phyloP scores from a whole-genome alignment of 1,284 basidiomycete species.

The Tausonia pullulans region DNA sequence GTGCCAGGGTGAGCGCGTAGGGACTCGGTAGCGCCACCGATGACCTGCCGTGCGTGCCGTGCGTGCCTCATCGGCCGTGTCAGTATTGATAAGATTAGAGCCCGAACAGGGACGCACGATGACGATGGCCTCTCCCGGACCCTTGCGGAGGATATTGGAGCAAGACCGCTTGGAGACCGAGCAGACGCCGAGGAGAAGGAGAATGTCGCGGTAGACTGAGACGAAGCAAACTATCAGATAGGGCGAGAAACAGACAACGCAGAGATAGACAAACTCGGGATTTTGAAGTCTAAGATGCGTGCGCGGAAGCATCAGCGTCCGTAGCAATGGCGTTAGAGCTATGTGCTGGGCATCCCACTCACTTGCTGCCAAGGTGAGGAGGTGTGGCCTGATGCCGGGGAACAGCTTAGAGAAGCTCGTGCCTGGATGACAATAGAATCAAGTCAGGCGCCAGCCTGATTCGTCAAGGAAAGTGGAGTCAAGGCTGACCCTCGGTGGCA shows the following conservation, averaged over 20 bases:
- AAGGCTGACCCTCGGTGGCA: constrained; percentile 64
- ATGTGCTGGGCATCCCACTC: neutral
- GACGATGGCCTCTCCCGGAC: constrained; percentile 61
- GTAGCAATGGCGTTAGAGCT: neutral
- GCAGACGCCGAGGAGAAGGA: constrained; percentile 75
- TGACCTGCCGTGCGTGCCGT: constrained; percentile 35
- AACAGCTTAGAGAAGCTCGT: constrained; percentile 85
- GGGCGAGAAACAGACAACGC: neutral
- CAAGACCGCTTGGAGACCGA: constrained; percentile 86
- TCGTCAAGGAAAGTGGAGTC: constrained; percentile 2
- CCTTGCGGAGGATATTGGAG: constrained; percentile 69
- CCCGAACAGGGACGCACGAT: constrained; percentile 43
- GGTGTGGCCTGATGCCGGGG: constrained; percentile 83
- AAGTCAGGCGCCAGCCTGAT: neutral
- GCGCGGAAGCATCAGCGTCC: neutral
- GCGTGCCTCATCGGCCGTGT: too few species aligned
- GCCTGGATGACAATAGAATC: constrained; percentile 39
- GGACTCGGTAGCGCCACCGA: constrained; percentile 92
- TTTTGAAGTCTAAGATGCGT: constrained; percentile 52
- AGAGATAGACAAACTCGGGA: constrained; percentile 43
- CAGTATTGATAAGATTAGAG: too few species aligned
- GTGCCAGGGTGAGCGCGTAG: constrained; percentile 89
- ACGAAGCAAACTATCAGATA: neutral
- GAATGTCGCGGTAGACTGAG: constrained; percentile 71
- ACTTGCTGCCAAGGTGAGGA: constrained; percentile 60